Evolutionary conservation across 2,329 filamentous ascomycete genomes (phyloP).

Genomic region (Neobulgaria alba): DNA sequence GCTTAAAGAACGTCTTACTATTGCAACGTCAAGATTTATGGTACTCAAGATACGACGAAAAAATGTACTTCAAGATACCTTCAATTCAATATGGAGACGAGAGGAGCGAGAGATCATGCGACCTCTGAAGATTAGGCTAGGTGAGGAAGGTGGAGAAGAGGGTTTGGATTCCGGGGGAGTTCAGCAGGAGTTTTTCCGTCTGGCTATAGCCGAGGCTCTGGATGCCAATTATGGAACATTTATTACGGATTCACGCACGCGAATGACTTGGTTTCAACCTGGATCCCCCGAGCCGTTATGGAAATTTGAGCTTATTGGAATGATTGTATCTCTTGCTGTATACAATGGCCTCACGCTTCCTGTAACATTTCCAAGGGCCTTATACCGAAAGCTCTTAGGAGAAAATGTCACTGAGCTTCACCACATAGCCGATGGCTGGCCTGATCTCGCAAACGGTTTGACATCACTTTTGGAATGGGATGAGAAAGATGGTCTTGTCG

Average conservation of each 20-base stretch:
- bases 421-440: conserved; percentile 83
- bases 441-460: conserved; percentile 67
- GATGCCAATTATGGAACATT: conserved; percentile 66
- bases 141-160: conserved; percentile 74
- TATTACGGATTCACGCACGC: conserved; percentile 64
- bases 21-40: conserved; percentile 61
- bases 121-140: conserved; percentile 81
- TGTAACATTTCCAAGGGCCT: conserved; percentile 73
- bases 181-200: conserved; percentile 89
- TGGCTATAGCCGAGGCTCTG: conserved; percentile 73
- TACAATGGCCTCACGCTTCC: conserved; percentile 92
- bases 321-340: conserved; percentile 81
- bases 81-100: conserved; percentile 84
- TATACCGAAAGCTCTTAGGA: conserved; percentile 74
- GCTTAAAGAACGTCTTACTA: conserved; percentile 54
- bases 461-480: conserved; percentile 68
- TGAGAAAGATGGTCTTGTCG: conserved; percentile 64
- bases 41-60: conserved; percentile 61
- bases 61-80: conserved; percentile 61
- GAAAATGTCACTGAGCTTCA: conserved; percentile 61
- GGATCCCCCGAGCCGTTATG: conserved; percentile 73
- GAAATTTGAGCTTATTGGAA: conserved; percentile 82
- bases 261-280: conserved; percentile 82
- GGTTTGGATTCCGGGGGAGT: conserved; percentile 92
- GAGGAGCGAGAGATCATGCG: conserved; percentile 74